Base-by-base conservation (phyloP, 2,329 filamentous ascomycete genomes). In the Monosporascus sp. region DNA sequence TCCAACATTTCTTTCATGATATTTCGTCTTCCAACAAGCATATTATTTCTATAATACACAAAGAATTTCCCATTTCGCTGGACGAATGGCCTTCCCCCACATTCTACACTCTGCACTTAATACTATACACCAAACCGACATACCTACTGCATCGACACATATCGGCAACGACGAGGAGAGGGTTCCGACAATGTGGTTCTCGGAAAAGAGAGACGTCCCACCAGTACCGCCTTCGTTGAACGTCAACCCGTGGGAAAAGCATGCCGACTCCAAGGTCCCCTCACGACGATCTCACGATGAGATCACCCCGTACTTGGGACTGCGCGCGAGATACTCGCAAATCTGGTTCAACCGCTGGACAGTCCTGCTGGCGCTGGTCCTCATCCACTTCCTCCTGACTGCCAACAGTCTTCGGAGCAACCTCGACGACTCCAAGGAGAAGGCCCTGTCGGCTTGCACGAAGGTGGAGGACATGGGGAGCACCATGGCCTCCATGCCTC, bases 261-360 rank as follows among this genome's bases (percentile, higher is more conserved):
- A 67, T 48, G 61, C 55, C 51, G 49, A 48, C 9, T 57, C 56
- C 57, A 59, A 56, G 36, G 44, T 59, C 22, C 56, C 61, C 58
- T 60, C 67, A 81, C 69, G 79, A 78, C 69, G 85, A 88, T 59
- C 81, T 84, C 71, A 83, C 83, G 69, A 83, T 83, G 67, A 81
- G 88, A 61, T 66, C 66, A 97, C 91, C 59, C 93, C 94, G 57
- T 97, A 97, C 71, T 88, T 99, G 59, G 91, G 92, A 64, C 84
- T 97, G 67, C 85, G 86, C 66, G 87, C 93, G 64, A 87, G 92
- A 65, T 81, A 97, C 64, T 97, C 94, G 50, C 94, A 99, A 77
- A 82, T 95, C 71, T 97, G 93, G 91, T 86, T 99, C 76, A 97
- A 99, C 77, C 84, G 90, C 72, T 99, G 94, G 94, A 97, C 94